Evolutionary conservation across 306 rosid species (phyloP).

Genomic region (Prunus campanulata): DNA sequence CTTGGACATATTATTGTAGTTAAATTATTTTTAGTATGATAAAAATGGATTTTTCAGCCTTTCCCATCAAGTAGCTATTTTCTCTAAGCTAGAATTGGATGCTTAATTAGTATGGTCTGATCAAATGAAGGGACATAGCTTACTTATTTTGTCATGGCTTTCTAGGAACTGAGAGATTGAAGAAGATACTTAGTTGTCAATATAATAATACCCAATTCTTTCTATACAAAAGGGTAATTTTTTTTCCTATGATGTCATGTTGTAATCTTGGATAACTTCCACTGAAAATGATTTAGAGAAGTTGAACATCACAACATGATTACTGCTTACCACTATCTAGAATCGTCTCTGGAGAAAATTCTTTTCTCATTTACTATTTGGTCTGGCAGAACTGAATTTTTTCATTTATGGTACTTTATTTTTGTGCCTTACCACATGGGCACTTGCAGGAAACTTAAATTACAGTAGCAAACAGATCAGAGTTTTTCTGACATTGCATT

Average conservation of each 20-base stretch:
- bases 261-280: background rate
- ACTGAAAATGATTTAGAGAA: background rate
- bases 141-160: background rate
- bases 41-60: background rate
- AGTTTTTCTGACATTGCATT: background rate
- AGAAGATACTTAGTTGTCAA: background rate
- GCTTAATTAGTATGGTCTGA: too few relatives aligned
- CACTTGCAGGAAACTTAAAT: background rate
- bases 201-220: background rate
- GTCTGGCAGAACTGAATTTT: background rate
- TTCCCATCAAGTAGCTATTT: slow-evolving; percentile 9
- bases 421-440: background rate
- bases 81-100: background rate
- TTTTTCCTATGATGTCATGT: background rate
- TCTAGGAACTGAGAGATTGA: background rate
- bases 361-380: background rate
- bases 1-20: slow-evolving; percentile 4
- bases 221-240: background rate
- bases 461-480: background rate
- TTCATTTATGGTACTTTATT: background rate
- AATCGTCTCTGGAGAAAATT: background rate
- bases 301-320: background rate
- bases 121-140: background rate
- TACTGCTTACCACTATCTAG: background rate
- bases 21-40: background rate